A percentile compares a stretch with the other conserved stretches of the same genome.
These are phyloP conservation scores for Canna indica DNA, from an alignment of 176 grass and related monocot species.

Conservation along the genomic window DNA sequence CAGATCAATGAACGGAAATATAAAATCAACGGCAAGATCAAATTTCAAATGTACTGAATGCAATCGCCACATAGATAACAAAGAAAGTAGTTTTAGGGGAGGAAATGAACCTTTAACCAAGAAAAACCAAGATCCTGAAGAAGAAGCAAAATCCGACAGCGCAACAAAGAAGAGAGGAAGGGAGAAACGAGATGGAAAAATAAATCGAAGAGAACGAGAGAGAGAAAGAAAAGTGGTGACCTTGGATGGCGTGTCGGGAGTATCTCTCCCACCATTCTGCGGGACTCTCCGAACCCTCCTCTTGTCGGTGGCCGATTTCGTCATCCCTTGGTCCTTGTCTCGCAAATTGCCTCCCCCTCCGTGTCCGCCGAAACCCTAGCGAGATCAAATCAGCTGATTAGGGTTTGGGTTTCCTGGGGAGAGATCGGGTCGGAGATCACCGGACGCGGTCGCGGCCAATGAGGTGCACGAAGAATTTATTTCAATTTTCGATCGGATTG, in stretches of 20 bases:
- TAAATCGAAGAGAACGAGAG: not conserved
- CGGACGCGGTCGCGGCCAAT: not conserved
- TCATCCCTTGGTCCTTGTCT: slow-evolving; percentile 17
- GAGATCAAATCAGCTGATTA: not conserved
- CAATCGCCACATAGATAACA: not conserved
- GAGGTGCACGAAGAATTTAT: too few species aligned
- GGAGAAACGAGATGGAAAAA: not conserved
- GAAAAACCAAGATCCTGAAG: not conserved
- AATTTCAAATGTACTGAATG: not conserved
- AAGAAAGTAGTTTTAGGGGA: not conserved
- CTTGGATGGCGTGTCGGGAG: slow-evolving; percentile 30
- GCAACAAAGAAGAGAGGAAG: not conserved
- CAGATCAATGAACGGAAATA: not conserved
- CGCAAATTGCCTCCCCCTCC: not conserved
- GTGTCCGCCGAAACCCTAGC: not conserved
- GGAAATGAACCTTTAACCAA: not conserved
- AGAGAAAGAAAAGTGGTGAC: not conserved
- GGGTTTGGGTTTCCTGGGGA: not conserved
- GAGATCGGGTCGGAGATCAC: not conserved
- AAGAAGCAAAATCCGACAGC: slow-evolving; percentile 5
- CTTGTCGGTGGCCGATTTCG: slow-evolving; percentile 38
- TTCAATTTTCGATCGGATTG: too few species aligned
- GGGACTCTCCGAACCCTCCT: slow-evolving; percentile 30
- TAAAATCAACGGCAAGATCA: not conserved
- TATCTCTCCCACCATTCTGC: slow-evolving; percentile 38